Base-by-base conservation (phyloP, 169 alveolate genomes). In the Eimeria maxima region DNA sequence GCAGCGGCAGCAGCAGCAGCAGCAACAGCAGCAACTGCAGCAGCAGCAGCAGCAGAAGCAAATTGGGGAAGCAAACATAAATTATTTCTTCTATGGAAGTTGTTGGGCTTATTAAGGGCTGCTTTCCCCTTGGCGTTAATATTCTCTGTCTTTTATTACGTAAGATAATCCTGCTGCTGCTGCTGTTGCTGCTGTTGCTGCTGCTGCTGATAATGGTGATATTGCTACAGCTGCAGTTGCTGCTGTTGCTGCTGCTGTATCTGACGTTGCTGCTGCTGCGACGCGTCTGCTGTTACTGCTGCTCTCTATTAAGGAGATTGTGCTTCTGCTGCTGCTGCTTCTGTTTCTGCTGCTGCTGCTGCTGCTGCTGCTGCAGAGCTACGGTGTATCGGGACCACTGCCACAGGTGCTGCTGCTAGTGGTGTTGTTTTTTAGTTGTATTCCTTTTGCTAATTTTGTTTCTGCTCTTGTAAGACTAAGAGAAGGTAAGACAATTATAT, bases 361-460 rank as follows among this genome's bases (percentile, higher is more conserved):
- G 81, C 53, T 81, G 90, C 13, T 44, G 90, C 90, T 24, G 65
- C 69, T 81, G 71, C 90, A 81, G 90, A 47, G 73, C 16, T 81
- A 50, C 38, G 8, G 71, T 24, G 22, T 81, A 47, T 45, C 90
- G 44, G 90, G 90, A 22, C 90, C 90, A 0, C 42, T 81, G 65
- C 90, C 90, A 3, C 90, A 81, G 29, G 90, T 81, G 16, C 22
- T 81, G 45, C 44, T 81, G 11, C 42, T 81, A 24, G 24, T 81
- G 4, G 90, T 69, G 14, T 57, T 63, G 10, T 81, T 81, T 45
- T 81, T 81, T 27, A 81, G 90, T 27, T 81, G 90, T 47, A 81
- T 81, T 50, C 90, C 90, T 18, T 1, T 81, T 5, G 90, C 73
- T 4, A 47, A 81, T 50, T 16, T 24, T 6, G 16, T 81, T 7